phyloP scores from a whole-genome alignment of 345 rosid species.

The Hypericum perforatum region DNA sequence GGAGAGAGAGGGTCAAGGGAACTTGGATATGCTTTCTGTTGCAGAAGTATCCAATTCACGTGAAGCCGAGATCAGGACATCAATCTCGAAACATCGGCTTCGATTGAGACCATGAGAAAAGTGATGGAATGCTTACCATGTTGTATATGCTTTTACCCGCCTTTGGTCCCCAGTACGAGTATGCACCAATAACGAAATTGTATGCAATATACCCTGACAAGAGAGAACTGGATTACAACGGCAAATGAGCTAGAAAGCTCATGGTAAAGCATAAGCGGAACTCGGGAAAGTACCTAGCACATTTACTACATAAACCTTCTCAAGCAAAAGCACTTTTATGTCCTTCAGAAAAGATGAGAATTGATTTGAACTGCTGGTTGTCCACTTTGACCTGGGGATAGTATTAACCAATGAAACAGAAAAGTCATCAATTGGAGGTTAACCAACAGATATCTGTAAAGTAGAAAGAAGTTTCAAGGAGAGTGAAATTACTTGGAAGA shows the following conservation, averaged over 20 bases:
- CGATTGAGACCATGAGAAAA: neutral
- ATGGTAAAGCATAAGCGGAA: too few relatives aligned
- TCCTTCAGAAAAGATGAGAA: constrained; percentile 54
- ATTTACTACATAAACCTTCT: constrained; percentile 61
- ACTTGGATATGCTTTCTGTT: too few relatives aligned
- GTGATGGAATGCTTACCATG: constrained; percentile 39
- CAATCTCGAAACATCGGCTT: too few relatives aligned
- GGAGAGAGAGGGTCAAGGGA: too few relatives aligned
- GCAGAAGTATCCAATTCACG: too few relatives aligned
- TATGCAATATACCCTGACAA: constrained; percentile 72
- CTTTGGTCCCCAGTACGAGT: constrained; percentile 97
- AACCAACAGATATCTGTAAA: too few relatives aligned
- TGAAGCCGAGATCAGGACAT: too few relatives aligned
- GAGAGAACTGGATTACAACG: neutral
- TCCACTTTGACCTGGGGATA: constrained; percentile 28
- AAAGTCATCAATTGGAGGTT: too few relatives aligned
- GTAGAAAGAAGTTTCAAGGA: neutral
- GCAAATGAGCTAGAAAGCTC: neutral
- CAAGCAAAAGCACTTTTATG: constrained; percentile 46
- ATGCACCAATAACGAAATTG: constrained; percentile 90
- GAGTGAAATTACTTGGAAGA: constrained; percentile 26
- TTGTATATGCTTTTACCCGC: constrained; percentile 82
- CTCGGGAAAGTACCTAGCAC: constrained; percentile 46
- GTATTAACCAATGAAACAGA: neutral
- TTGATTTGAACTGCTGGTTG: constrained; percentile 23